These are phyloP conservation scores for Madurella mycetomatis DNA, from an alignment of 2,329 filamentous ascomycete species.

Conservation along the genomic window DNA sequence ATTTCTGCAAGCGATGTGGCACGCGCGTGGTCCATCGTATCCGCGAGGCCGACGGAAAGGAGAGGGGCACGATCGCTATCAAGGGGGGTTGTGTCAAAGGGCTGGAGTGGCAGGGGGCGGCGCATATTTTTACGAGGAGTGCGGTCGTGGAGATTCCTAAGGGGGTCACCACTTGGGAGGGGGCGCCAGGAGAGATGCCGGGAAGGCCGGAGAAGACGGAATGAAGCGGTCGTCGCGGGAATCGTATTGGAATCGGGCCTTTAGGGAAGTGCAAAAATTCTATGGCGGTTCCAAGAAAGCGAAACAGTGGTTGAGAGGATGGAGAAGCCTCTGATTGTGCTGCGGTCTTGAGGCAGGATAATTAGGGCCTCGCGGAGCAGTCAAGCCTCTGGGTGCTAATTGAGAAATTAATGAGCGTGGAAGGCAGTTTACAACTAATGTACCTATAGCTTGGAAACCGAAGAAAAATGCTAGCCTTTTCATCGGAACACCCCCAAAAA, in stretches of 20 bases:
- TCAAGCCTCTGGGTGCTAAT: too few species aligned
- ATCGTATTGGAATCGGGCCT: too few species aligned
- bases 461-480: too few species aligned
- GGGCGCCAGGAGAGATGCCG: conserved; percentile 13
- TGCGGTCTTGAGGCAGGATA: too few species aligned
- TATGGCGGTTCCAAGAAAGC: too few species aligned
- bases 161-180: conserved; percentile 24
- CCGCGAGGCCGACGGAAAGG: conserved; percentile 35
- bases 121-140: conserved; percentile 43
- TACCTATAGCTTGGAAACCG: too few species aligned
- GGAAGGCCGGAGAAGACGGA: not conserved
- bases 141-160: conserved; percentile 43
- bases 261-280: too few species aligned
- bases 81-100: conserved; percentile 45
- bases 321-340: not conserved
- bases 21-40: conserved; percentile 45
- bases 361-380: too few species aligned
- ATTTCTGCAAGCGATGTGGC: conserved; percentile 35
- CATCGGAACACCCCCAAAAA: too few species aligned
- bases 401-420: too few species aligned
- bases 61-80: conserved; percentile 37
- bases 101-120: conserved; percentile 36
- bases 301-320: not conserved
- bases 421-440: too few species aligned
- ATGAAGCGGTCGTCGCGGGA: too few species aligned